phyloP scores from a whole-genome alignment of 306 rosid genomes.

The apple (Malus domestica) region ASM211411v1 NC_041800.1:26001-26500 shows the following conservation, averaged over 20 bases:
- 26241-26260: neutral
- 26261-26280: neutral
- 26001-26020: constrained; percentile 11
- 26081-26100: neutral
- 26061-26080: constrained; percentile 11
- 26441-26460: neutral
- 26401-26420: neutral
- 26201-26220: neutral
- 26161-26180: neutral
- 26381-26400: neutral
- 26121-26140: neutral
- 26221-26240: neutral
- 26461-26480: neutral
- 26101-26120: neutral
- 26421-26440: neutral
- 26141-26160: neutral
- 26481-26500: neutral
- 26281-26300: neutral
- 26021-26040: constrained; percentile 22
- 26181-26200: neutral
- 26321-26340: neutral
- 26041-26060: constrained; percentile 40
- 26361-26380: neutral
- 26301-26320: neutral
- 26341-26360: neutral